Conservation (phyloP, 805 yeast species). For the Myxozyma monticola region DNA sequence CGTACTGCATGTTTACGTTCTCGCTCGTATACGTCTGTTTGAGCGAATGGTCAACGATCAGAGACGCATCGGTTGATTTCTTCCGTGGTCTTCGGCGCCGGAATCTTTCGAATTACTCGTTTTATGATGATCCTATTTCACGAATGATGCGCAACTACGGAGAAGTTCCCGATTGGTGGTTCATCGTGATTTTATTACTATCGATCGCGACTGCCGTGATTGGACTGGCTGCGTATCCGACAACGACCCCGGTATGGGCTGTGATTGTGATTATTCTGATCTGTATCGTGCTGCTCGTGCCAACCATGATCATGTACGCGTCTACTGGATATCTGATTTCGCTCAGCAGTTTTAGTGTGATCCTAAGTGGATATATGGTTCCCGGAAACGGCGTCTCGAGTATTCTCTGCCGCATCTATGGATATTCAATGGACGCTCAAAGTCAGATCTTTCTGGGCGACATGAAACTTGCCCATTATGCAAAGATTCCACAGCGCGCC, state of each 20-base stretch:
- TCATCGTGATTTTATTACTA: too few species aligned
- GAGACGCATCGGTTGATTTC: conserved; percentile 18
- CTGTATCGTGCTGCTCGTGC: conserved; percentile 56
- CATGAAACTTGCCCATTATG: conserved; percentile 63
- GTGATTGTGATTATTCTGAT: conserved; percentile 57
- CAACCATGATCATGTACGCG: conserved; percentile 61
- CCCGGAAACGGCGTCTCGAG: conserved; percentile 63
- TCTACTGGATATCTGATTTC: conserved; percentile 61
- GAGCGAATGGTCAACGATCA: conserved; percentile 41
- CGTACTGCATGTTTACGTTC: conserved; percentile 50
- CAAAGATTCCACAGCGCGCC: conserved; percentile 61
- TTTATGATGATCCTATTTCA: conserved; percentile 40
- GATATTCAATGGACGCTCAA: conserved; percentile 54
- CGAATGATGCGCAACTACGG: conserved; percentile 56
- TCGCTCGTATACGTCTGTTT: conserved; percentile 50
- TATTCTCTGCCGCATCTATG: conserved; percentile 61
- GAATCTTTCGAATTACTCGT: conserved; percentile 2
- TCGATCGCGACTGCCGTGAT: too few species aligned
- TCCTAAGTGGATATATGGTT: conserved; percentile 61
- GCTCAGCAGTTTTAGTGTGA: conserved; percentile 59
- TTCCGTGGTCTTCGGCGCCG: conserved; percentile 3
- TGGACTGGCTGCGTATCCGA: conserved; percentile 44
- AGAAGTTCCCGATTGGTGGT: too few species aligned
- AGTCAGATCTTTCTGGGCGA: conserved; percentile 56
- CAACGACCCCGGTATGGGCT: conserved; percentile 62